Percentiles rank a stretch among this genome's conserved stretches.
phyloP scores from a whole-genome alignment of 768 basidiomycete genomes.

The Aureoboletus auriporus region DNA sequence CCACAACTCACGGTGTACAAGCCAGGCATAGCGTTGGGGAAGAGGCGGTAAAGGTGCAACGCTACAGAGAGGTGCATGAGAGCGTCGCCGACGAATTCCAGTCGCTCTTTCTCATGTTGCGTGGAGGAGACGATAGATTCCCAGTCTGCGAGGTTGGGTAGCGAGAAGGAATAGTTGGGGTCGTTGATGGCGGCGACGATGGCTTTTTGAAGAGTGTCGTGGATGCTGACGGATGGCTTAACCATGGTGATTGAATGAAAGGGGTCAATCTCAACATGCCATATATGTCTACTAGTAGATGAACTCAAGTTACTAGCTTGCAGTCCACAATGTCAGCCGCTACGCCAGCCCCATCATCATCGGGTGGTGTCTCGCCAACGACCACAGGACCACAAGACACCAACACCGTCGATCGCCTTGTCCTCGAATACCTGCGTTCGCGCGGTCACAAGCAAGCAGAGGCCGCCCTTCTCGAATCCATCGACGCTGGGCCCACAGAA shows the following conservation, averaged over 20 bases:
- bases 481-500: constrained; percentile 31
- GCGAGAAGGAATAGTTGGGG: constrained; percentile 23
- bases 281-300: no score
- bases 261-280: constrained; percentile 22
- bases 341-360: constrained; percentile 34
- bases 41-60: constrained; percentile 33
- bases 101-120: constrained; percentile 33
- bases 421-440: constrained; percentile 46
- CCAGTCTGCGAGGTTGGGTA: constrained; percentile 27
- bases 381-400: constrained; percentile 26
- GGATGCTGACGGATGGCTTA: constrained; percentile 16
- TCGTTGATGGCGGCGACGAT: constrained; percentile 27
- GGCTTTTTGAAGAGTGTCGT: constrained; percentile 18
- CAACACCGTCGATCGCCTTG: constrained; percentile 35
- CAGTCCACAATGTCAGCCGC: constrained; percentile 23
- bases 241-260: constrained; percentile 7
- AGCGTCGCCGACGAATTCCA: constrained; percentile 48
- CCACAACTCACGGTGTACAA: constrained; percentile 33
- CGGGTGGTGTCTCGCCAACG: constrained; percentile 30
- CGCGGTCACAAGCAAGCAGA: constrained; percentile 46
- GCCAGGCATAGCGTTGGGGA: constrained; percentile 30
- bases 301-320: no score
- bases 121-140: constrained; percentile 26
- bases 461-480: constrained; percentile 36
- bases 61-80: constrained; percentile 42